Base-by-base conservation (phyloP, 2,329 filamentous ascomycete species). In the Xylariaceae sp. region DNA sequence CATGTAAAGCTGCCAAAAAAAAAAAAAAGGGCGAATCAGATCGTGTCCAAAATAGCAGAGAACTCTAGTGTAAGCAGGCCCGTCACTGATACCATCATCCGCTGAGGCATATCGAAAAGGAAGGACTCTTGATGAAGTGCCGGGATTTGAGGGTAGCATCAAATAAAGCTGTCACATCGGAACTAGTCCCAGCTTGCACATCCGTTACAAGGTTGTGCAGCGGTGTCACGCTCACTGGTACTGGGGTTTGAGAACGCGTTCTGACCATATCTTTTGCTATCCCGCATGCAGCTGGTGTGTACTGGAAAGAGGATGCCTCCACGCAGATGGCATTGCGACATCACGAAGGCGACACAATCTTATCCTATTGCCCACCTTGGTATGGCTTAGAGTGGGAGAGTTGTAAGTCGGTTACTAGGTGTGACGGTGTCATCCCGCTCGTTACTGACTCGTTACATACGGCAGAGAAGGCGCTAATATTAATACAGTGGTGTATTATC, bases 191-290 rank as follows among this genome's bases (percentile, higher is more conserved):
- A 29, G 46, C 41, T 33, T 32, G 48, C 47, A 41, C 41, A 51
- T 18, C 32, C 48, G 43, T 52, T 55, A 55, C 53, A 55, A 46
- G 52, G 46, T 37, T 29, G 47, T 42, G 44, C 52, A 51, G 51
- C 53, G 43, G 47, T 47, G 42, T 48, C 52, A 55, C 44, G 37
- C 37, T 37, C 32, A 29, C 40, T 45, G 40, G 21, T 39, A 41
- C 39, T 29, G 27, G n/a, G 43, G 36, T 48, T 47, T 36, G 30
- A 20, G 30, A 20, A 27, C 29, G 27, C 43, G 18, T 36, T 27
- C 18, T 39, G 11, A 30, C 43, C 43, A 48, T 42, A 37, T 48
- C 36, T 40, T 37, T 32, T 23, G 33, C 36, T 27, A 27, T 5
- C 15, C 36, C 27, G 21, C 21, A 42, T 29, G 3, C 15, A 42